A percentile compares a stretch with the other conserved stretches of the same genome.
phyloP scores from a whole-genome alignment of 768 basidiomycete species.

The Panellus pusillus region DNA sequence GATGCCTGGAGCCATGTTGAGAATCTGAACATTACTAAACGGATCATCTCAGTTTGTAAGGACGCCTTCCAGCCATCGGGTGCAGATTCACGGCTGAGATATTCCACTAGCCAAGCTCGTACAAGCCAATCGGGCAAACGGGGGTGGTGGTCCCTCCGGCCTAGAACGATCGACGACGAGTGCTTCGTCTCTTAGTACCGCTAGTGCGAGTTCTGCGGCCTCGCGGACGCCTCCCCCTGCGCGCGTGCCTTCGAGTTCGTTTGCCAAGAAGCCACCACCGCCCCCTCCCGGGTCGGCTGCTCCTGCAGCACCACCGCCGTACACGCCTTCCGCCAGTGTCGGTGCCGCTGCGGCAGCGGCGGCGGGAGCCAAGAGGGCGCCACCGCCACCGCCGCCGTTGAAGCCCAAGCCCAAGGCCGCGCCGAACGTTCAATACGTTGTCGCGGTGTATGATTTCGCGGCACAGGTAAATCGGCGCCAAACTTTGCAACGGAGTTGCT shows the following conservation, averaged over 20 bases:
- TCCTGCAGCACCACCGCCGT: slow-evolving; percentile 47
- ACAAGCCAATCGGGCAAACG: slow-evolving; percentile 19
- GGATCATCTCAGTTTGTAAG: slow-evolving; percentile 80
- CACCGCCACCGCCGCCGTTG: slow-evolving; percentile 90
- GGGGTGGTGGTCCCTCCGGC: slow-evolving; percentile 27
- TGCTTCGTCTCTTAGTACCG: slow-evolving; percentile 28
- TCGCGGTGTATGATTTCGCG: slow-evolving; percentile 92
- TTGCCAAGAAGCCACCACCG: slow-evolving; percentile 51
- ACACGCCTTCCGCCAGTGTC: slow-evolving; percentile 31
- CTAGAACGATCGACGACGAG: slow-evolving; percentile 35
- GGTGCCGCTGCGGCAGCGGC: slow-evolving; percentile 35
- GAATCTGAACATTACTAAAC: slow-evolving; percentile 76
- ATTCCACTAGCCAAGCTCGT: slow-evolving; percentile 56
- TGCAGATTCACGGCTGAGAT: background rate
- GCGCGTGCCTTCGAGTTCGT: slow-evolving; percentile 30
- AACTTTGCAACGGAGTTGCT: background rate
- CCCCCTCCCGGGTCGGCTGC: slow-evolving; percentile 46
- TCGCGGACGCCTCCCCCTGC: slow-evolving; percentile 45
- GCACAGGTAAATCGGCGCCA: slow-evolving; percentile 64
- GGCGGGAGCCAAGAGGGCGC: slow-evolving; percentile 62
- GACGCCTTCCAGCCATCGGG: slow-evolving; percentile 28
- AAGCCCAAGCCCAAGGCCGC: slow-evolving; percentile 83
- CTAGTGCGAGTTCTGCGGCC: slow-evolving; percentile 35
- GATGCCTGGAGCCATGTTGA: slow-evolving; percentile 82
- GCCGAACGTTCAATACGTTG: slow-evolving; percentile 70